phyloP scores from a whole-genome alignment of 345 rosid species.

The Sonneratia caseolaris region DNA sequence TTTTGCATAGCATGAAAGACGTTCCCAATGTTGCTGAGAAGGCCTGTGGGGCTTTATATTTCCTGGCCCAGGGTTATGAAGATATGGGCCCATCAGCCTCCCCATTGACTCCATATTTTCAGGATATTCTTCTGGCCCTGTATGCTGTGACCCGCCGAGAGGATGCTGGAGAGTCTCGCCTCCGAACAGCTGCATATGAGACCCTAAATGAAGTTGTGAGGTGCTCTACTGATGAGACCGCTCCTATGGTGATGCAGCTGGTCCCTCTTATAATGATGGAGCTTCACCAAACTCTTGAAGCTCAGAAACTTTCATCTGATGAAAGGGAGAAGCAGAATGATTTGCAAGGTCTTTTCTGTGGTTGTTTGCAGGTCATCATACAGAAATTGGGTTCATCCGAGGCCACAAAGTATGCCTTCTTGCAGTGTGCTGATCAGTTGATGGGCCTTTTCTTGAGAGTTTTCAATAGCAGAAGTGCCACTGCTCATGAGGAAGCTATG shows the following conservation, averaged over 20 bases:
- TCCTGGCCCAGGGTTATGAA: conserved; percentile 40
- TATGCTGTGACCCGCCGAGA: conserved; percentile 35
- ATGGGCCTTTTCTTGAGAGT: conserved; percentile 38
- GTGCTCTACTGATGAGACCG: conserved; percentile 32
- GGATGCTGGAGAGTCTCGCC: conserved; percentile 38
- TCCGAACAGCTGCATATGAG: conserved; percentile 41
- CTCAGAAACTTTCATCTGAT: conserved; percentile 28
- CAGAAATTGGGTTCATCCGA: conserved; percentile 35
- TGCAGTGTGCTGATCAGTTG: conserved; percentile 38
- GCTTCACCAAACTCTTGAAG: conserved; percentile 35
- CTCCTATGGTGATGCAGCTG: conserved; percentile 30
- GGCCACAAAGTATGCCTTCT: conserved; percentile 27
- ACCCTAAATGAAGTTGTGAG: conserved; percentile 36
- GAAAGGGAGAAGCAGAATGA: conserved; percentile 38
- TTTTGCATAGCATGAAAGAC: conserved; percentile 38
- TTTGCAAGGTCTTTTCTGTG: conserved; percentile 40
- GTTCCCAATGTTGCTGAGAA: conserved; percentile 42
- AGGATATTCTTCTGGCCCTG: conserved; percentile 35
- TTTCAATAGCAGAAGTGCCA: conserved; percentile 33
- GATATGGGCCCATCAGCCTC: conserved; percentile 26
- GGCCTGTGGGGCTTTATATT: conserved; percentile 42
- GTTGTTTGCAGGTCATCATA: conserved; percentile 36
- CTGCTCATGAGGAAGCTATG: conserved; percentile 44
- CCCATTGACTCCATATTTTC: conserved; percentile 34
- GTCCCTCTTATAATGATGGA: conserved; percentile 29